Evolutionary conservation across 2,329 filamentous ascomycete genomes (phyloP), one percentile per base, ranked within the genome.

Genomic region (Exophiala xenobiotica): DNA sequence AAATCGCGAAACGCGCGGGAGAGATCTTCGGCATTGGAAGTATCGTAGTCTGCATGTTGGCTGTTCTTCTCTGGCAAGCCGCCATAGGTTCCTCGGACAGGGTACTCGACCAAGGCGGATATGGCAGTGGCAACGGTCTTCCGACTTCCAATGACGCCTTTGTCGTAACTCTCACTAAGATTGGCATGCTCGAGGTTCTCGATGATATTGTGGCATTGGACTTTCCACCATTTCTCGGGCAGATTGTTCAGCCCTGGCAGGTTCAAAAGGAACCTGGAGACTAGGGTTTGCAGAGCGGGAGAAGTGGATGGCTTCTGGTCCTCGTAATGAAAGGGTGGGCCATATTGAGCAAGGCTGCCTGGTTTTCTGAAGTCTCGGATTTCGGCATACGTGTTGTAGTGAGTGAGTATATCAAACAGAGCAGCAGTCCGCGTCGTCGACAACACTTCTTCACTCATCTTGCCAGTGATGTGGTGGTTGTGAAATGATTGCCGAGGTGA

Each of bases 111-210:
- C 50, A 91, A 68, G 5, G 82, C 80, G 27, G 85, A 86, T 7
- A 83, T 77, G 0, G 85, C 87, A 5, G 88, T 89, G 0, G 87
- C 81, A 42, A 92, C 70, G 16, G 85, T 87, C 70, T 90, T 90
- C 45, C 88, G 77, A 53, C 84, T 83, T 0, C 88, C 88, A 59
- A 92, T 70, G 0, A 82, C 77, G 11, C 86, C 87, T 68, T 90
- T 90, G 66, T 92, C 88, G 63, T 90, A 92, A 65, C 86, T 90
- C 67, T 92, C 88, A 1, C 86, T 90, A 24, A 92, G 72, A 44
- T 88, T 82, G 1, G 82, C 86, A 24, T 83, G 78, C 6, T 78
- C 83, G 47, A 92, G 72, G 61, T 81, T 76, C 60, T 73, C 70
- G 60, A 88, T 72, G 12, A 89, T 67, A 1, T 77, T 76, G 58